Evolutionary conservation across 345 rosid species (phyloP).

Genomic region (Microcos paniculata): DNA sequence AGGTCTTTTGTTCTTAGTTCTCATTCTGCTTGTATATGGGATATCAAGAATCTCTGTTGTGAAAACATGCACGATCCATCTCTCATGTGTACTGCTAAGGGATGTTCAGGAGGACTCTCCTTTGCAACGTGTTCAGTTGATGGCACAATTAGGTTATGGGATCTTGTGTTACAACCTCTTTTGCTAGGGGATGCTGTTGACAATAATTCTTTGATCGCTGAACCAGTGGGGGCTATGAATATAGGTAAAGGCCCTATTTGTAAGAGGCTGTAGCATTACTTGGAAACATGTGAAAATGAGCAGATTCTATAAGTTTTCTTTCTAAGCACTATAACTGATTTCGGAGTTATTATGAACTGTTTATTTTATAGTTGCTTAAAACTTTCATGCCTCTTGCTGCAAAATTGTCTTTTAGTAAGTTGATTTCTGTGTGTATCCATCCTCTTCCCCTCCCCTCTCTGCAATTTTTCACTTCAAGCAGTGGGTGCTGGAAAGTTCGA

Average conservation of each 20-base stretch:
- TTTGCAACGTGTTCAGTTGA: slow-evolving; percentile 89
- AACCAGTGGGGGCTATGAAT: slow-evolving; percentile 35
- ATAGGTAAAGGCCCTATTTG: slow-evolving; percentile 42
- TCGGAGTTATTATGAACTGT: not conserved
- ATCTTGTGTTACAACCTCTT: slow-evolving; percentile 54
- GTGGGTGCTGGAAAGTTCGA: slow-evolving; percentile 75
- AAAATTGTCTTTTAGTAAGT: not conserved
- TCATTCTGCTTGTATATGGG: slow-evolving; percentile 82
- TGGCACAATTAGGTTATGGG: slow-evolving; percentile 85
- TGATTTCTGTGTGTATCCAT: not conserved
- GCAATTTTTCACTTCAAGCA: slow-evolving; percentile 22
- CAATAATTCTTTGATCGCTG: slow-evolving; percentile 25
- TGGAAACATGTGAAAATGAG: not conserved
- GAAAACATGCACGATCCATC: slow-evolving; percentile 74
- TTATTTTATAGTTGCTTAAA: slow-evolving; percentile 13
- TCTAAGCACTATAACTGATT: not conserved
- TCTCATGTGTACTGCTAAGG: slow-evolving; percentile 71
- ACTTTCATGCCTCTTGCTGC: not conserved
- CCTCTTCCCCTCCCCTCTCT: too few relatives aligned
- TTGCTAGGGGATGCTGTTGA: slow-evolving; percentile 31
- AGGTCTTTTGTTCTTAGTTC: slow-evolving; percentile 64
- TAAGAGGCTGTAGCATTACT: not conserved
- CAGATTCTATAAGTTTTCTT: not conserved
- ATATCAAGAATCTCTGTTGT: slow-evolving; percentile 76
- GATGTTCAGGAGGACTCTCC: slow-evolving; percentile 79